phyloP scores from a whole-genome alignment of 179 eudicot genomes.

The Patellifolia procumbens region DNA sequence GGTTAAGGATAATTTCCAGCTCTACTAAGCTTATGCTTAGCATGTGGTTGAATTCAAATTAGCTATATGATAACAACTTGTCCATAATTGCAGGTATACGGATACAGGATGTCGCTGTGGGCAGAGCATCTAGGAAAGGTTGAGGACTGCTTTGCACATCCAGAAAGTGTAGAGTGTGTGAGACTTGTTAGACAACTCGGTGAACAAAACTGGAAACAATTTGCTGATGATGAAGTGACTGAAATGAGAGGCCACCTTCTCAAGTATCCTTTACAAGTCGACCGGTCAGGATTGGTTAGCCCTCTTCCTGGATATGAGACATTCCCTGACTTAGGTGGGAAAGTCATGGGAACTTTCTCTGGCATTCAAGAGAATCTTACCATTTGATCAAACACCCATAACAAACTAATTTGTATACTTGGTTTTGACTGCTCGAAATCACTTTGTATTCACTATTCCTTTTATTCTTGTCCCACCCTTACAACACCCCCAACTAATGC shows the following conservation, averaged over 20 bases:
- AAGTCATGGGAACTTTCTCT: slow-evolving; percentile 35
- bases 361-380: slow-evolving; percentile 42
- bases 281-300: slow-evolving; percentile 27
- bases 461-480: too few relatives aligned
- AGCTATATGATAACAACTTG: neutral
- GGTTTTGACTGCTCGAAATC: neutral
- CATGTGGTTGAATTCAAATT: neutral
- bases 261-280: slow-evolving; percentile 39
- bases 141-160: slow-evolving; percentile 30
- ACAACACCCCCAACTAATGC: too few relatives aligned
- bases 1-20: neutral
- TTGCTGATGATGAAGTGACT: slow-evolving; percentile 36
- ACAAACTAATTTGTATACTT: neutral
- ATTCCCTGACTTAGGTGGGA: slow-evolving; percentile 42
- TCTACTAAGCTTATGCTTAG: neutral
- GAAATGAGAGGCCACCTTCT: slow-evolving; percentile 38
- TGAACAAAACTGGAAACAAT: slow-evolving; percentile 40
- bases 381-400: slow-evolving; percentile 14
- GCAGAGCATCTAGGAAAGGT: slow-evolving; percentile 38
- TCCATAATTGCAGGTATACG: slow-evolving; percentile 35
- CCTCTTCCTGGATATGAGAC: slow-evolving; percentile 41
- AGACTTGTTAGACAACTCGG: slow-evolving; percentile 25
- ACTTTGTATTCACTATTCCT: too few relatives aligned
- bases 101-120: slow-evolving; percentile 48
- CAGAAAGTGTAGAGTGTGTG: slow-evolving; percentile 41